Evolutionary conservation across 805 yeast species (phyloP), one percentile per base, ranked within the genome.

Genomic region (Wickerhamiella nectarea): DNA sequence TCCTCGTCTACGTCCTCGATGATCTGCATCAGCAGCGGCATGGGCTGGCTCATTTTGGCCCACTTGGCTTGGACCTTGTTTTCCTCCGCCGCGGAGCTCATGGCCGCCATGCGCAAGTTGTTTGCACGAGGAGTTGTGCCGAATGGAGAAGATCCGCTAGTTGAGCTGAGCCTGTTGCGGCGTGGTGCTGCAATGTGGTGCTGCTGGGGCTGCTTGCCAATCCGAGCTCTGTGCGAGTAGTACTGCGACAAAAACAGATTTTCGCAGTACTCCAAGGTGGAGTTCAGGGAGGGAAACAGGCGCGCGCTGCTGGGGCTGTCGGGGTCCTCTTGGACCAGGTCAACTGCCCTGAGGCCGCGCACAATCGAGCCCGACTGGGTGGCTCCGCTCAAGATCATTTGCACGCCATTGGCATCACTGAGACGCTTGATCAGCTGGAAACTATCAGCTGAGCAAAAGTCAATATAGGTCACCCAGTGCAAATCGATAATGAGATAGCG

Each of bases 241-340:
- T 78, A 79, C 22, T 76, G 73, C 41, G 72, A 67, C 54, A 91
- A 68, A 52, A 87, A 85, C 53, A 80, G 78, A 62, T 91, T 89
- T 60, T 91, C 98, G 66, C 96, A 85, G 95, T 95, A 89, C 61
- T 91, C 97, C 35, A 91, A 69, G 0, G 95, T 94, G 44, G 80
- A 73, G 57, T 91, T 91, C 53, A 91, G 69, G 43, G 83, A 80
- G 44, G 72, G 73, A 57, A 86, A 89, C 36, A 87, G 68, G 52
- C 76, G 77, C 47, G 76, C 73, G 19, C 59, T 46, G 17, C 36
- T 15, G 3, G 55, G 49, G 26, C 49, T 52, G 5, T 52, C 52
- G 21, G 65, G 69, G 14, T 67, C 62, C 65, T 67, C 68, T 29
- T 70, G 76, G 71, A 87, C 76, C 17, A 89, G 63, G 1, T 94